Evolutionary conservation across 768 basidiomycete genomes (phyloP).

Genomic region (Rickenella mellea): DNA sequence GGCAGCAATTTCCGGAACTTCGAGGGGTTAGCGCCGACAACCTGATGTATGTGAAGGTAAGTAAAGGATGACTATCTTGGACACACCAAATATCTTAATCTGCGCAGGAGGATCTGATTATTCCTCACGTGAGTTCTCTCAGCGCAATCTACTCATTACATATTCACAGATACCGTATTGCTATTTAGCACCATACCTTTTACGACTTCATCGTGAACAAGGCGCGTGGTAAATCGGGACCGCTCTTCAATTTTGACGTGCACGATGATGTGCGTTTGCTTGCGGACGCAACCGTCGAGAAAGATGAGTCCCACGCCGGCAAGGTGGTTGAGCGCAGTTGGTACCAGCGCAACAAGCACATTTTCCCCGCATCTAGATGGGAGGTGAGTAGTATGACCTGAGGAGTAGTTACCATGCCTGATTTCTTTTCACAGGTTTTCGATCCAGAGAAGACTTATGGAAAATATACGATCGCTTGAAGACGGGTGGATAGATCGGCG

Average conservation of each 20-base stretch:
- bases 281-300: conserved; percentile 91
- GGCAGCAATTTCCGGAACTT: conserved; percentile 88
- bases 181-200: conserved; percentile 83
- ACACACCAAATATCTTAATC: neutral
- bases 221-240: conserved; percentile 95
- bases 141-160: neutral
- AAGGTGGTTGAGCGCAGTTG: conserved; percentile 96
- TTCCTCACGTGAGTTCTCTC: conserved; percentile 69
- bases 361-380: conserved; percentile 95
- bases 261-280: conserved; percentile 95
- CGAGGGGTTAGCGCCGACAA: conserved; percentile 88
- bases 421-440: conserved; percentile 48
- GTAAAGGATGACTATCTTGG: conserved; percentile 9
- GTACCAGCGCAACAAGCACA: conserved; percentile 95
- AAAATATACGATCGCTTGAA: conserved; percentile 72
- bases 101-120: conserved; percentile 86
- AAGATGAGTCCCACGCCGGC: conserved; percentile 97
- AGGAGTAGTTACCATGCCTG: neutral
- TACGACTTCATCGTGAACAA: conserved; percentile 99
- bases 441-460: conserved; percentile 93
- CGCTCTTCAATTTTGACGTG: conserved; percentile 97
- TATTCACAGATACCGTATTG: conserved; percentile 2
- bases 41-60: conserved; percentile 94
- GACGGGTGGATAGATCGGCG: too few relatives aligned
- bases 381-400: conserved; percentile 49